Evolutionary conservation across 306 rosid species (phyloP).

Genomic region (Rosa multiflora): DNA sequence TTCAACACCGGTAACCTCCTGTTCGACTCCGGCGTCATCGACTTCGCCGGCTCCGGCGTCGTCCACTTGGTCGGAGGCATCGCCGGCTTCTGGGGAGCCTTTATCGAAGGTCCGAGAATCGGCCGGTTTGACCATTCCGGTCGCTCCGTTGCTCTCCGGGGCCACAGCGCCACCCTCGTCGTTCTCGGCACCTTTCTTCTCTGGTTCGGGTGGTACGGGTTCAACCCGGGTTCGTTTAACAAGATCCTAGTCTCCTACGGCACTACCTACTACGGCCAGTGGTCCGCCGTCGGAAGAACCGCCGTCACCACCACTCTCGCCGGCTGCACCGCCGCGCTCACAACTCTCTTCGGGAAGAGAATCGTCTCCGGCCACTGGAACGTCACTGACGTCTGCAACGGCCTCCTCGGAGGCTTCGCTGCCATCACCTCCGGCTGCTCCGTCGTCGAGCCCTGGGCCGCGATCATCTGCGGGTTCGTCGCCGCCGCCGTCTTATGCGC

Average conservation of each 20-base stretch:
- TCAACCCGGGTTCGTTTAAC: conserved; percentile 83
- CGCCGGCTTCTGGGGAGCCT: conserved; percentile 87
- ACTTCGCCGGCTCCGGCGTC: conserved; percentile 91
- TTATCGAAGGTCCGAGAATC: conserved; percentile 80
- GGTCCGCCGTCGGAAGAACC: conserved; percentile 89
- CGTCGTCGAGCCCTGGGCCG: conserved; percentile 96
- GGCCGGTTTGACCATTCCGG: conserved; percentile 75
- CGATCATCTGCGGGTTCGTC: conserved; percentile 75
- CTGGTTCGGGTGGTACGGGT: conserved; percentile 99
- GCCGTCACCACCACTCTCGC: conserved; percentile 89
- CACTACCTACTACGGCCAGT: conserved; percentile 57
- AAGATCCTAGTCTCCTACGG: conserved; percentile 44
- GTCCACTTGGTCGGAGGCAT: conserved; percentile 92
- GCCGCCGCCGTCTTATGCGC: conserved; percentile 55
- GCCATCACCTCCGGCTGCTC: conserved; percentile 86
- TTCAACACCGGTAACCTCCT: conserved; percentile 24
- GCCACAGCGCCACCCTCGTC: conserved; percentile 71
- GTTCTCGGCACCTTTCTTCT: conserved; percentile 83
- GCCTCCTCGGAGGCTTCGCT: conserved; percentile 83
- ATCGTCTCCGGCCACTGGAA: conserved; percentile 91
- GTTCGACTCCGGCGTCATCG: conserved; percentile 70
- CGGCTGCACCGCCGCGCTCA: conserved; percentile 77
- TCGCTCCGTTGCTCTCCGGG: conserved; percentile 47
- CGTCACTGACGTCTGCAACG: conserved; percentile 87
- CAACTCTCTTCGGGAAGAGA: conserved; percentile 79